These are phyloP conservation scores for Phytophthora hybrid DNA, from an alignment of 352 stramenopile species.

Conservation along the genomic window DNA sequence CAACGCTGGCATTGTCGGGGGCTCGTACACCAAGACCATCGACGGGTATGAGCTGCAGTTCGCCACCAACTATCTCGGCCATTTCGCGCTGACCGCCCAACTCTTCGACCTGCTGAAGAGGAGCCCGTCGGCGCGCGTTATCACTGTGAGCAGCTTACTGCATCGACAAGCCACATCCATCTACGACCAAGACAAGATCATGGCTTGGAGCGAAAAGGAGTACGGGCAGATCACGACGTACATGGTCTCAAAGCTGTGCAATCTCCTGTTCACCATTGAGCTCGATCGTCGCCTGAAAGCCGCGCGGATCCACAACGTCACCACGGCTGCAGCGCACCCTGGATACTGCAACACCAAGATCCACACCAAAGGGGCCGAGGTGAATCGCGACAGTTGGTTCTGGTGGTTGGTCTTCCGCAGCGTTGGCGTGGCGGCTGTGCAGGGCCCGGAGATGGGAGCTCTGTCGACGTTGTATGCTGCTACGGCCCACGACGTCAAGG, in stretches of 20 bases:
- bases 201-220: slow-evolving; percentile 6
- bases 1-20: slow-evolving; percentile 57
- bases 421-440: not conserved
- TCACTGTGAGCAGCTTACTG: slow-evolving; percentile 42
- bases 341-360: slow-evolving; percentile 45
- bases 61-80: slow-evolving; percentile 53
- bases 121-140: not conserved
- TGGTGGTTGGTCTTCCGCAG: slow-evolving; percentile 5
- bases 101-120: slow-evolving; percentile 47
- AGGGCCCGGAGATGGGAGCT: not conserved
- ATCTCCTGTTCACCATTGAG: slow-evolving; percentile 86
- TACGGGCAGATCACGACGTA: slow-evolving; percentile 54
- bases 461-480: slow-evolving; percentile 16
- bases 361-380: slow-evolving; percentile 38
- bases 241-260: slow-evolving; percentile 88
- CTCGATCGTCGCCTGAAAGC: slow-evolving; percentile 51
- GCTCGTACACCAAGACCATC: slow-evolving; percentile 31
- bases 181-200: slow-evolving; percentile 17
- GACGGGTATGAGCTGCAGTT: slow-evolving; percentile 61
- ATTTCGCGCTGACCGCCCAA: slow-evolving; percentile 48
- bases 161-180: slow-evolving; percentile 12
- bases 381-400: slow-evolving; percentile 36
- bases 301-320: slow-evolving; percentile 28
- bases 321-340: slow-evolving; percentile 38
- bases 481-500: slow-evolving; percentile 9